phyloP scores from a whole-genome alignment of 75 land plant genomes.

The Pseudotsuga menziesii region DNA sequence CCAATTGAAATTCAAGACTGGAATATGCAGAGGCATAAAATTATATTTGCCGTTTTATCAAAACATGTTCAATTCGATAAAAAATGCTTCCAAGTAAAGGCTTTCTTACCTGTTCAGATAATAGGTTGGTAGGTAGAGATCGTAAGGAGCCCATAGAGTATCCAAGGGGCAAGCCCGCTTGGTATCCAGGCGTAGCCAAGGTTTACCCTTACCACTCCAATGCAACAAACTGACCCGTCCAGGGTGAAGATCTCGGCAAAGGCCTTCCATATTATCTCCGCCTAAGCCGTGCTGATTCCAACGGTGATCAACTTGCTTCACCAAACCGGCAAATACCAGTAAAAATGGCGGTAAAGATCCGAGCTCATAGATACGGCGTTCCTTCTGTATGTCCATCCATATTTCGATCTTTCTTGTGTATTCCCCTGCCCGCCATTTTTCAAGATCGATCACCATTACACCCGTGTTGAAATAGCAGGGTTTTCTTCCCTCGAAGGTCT shows the following conservation, averaged over 20 bases:
- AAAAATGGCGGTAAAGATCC: constrained; percentile 80
- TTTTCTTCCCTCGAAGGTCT: constrained; percentile 49
- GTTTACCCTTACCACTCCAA: constrained; percentile 87
- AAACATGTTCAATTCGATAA: too few relatives aligned
- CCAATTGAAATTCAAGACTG: too few relatives aligned
- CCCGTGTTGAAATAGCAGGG: constrained; percentile 89
- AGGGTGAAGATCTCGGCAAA: constrained; percentile 60
- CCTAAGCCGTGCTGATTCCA: constrained; percentile 81
- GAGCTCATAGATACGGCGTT: constrained; percentile 74
- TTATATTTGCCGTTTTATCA: too few relatives aligned
- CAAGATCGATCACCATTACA: constrained; percentile 79
- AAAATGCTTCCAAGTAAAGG: too few relatives aligned
- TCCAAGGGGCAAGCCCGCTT: constrained; percentile 21
- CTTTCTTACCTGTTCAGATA: too few relatives aligned
- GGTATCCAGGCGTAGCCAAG: constrained; percentile 58
- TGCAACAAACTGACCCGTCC: constrained; percentile 78
- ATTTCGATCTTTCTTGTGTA: constrained; percentile 49
- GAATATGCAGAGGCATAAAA: too few relatives aligned
- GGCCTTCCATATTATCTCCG: constrained; percentile 54
- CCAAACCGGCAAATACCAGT: constrained; percentile 65
- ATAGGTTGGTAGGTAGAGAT: not conserved
- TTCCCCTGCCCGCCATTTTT: constrained; percentile 46
- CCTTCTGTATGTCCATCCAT: constrained; percentile 88
- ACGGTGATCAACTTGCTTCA: constrained; percentile 53
- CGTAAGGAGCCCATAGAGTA: not conserved